phyloP scores from a whole-genome alignment of 495 filamentous ascomycete species.

The Aspergillus ostianus region DNA sequence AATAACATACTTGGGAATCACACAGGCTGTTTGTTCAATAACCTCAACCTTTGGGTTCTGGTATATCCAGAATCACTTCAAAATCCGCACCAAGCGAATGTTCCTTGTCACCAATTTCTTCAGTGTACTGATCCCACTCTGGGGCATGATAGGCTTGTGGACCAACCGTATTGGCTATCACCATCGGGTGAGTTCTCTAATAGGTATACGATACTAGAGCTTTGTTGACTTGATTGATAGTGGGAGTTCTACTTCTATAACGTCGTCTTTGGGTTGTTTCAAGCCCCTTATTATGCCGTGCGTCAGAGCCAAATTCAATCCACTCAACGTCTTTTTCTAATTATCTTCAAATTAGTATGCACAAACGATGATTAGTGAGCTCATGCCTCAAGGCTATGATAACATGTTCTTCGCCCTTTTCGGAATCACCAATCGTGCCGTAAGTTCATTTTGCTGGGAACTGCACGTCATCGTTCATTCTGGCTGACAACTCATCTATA shows the following conservation, averaged over 20 bases:
- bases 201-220: neutral
- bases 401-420: conserved; percentile 55
- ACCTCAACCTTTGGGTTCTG: conserved; percentile 49
- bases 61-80: conserved; percentile 50
- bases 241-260: conserved; percentile 55
- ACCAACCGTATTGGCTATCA: conserved; percentile 47
- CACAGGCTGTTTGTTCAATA: conserved; percentile 45
- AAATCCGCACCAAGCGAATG: conserved; percentile 49
- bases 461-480: neutral
- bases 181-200: conserved; percentile 29
- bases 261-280: conserved; percentile 47
- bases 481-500: conserved; percentile 9
- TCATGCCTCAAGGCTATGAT: conserved; percentile 50
- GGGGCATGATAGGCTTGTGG: conserved; percentile 53
- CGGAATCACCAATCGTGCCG: conserved; percentile 51
- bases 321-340: neutral
- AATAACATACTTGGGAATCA: conserved; percentile 48
- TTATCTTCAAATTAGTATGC: conserved; percentile 32
- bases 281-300: conserved; percentile 52
- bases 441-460: conserved; percentile 21
- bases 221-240: conserved; percentile 14
- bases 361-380: conserved; percentile 54
- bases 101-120: conserved; percentile 50
- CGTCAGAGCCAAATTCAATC: neutral
- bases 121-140: conserved; percentile 49